These are phyloP conservation scores for Musa balbisiana DNA, from an alignment of 202 grass and related monocot genomes.

Conservation along the genomic window DNA sequence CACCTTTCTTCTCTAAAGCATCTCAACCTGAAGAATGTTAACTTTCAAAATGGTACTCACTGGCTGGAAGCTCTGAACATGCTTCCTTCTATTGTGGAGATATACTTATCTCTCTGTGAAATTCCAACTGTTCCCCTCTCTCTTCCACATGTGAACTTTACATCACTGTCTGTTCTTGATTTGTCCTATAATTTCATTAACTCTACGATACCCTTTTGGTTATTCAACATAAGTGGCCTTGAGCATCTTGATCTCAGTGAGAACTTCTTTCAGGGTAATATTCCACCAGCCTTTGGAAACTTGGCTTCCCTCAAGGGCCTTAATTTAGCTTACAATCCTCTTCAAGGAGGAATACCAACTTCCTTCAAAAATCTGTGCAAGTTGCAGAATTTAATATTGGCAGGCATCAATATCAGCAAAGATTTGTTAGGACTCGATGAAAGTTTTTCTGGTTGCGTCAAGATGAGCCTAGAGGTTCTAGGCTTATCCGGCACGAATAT, in stretches of 20 bases:
- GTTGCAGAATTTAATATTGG: neutral
- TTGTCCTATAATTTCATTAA: neutral
- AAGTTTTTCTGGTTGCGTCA: neutral
- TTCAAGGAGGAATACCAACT: neutral
- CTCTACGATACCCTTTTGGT: neutral
- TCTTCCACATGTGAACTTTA: conserved; percentile 28
- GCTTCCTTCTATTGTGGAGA: conserved; percentile 21
- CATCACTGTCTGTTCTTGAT: conserved; percentile 19
- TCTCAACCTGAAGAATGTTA: neutral
- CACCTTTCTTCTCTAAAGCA: conserved; percentile 20
- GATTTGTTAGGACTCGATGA: neutral
- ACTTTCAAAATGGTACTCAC: conserved; percentile 6
- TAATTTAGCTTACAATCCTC: neutral
- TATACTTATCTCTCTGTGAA: neutral
- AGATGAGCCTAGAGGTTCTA: neutral
- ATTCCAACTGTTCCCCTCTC: neutral
- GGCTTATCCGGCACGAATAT: neutral
- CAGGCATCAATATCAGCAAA: no score
- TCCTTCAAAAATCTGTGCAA: neutral
- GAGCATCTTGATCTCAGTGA: neutral
- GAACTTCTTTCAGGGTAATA: neutral
- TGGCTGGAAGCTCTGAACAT: conserved; percentile 23
- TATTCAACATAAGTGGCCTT: conserved; percentile 19
- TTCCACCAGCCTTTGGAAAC: neutral
- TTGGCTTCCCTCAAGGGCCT: no score